Conservation (phyloP, 164 flowering plant genomes). For the Stephania japonica region DNA sequence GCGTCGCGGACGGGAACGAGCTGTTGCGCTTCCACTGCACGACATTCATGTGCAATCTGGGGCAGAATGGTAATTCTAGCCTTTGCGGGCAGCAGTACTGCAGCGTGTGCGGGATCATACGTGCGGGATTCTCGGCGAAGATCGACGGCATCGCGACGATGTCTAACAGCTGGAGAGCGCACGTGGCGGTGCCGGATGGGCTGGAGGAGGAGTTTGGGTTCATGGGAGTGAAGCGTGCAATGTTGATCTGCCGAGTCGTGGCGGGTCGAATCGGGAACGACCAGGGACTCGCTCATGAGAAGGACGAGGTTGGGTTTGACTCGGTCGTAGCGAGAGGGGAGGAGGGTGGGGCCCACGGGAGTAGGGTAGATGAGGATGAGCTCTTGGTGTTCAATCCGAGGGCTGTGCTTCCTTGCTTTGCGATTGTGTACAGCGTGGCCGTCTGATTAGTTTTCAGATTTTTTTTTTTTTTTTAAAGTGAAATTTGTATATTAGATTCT, state of each 20-base stretch:
- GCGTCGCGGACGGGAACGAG: slow-evolving; percentile 87
- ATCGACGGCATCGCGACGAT: slow-evolving; percentile 71
- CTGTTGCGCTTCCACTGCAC: slow-evolving; percentile 74
- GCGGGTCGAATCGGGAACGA: slow-evolving; percentile 80
- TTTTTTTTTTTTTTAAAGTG: background rate
- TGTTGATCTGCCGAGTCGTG: slow-evolving; percentile 81
- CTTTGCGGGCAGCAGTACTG: slow-evolving; percentile 54
- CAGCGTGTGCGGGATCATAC: slow-evolving; percentile 66
- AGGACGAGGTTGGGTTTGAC: slow-evolving; percentile 55
- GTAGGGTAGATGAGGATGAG: slow-evolving; percentile 59
- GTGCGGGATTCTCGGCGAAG: slow-evolving; percentile 71
- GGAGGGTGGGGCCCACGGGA: slow-evolving; percentile 19
- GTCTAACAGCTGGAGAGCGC: slow-evolving; percentile 61
- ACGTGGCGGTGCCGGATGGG: slow-evolving; percentile 66
- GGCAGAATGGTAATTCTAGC: slow-evolving; percentile 45
- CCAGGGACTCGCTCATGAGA: slow-evolving; percentile 30
- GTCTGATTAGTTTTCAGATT: background rate
- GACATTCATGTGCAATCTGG: slow-evolving; percentile 62
- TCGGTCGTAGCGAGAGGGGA: slow-evolving; percentile 50
- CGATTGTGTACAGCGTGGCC: slow-evolving; percentile 53
- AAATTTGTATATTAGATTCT: background rate
- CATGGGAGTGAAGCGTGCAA: slow-evolving; percentile 77
- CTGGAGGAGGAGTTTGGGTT: slow-evolving; percentile 73
- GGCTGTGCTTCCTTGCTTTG: slow-evolving; percentile 95
- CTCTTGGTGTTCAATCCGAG: slow-evolving; percentile 74